Evolutionary conservation across 169 alveolate genomes (phyloP).

Genomic region (Babesia bovis): DNA sequence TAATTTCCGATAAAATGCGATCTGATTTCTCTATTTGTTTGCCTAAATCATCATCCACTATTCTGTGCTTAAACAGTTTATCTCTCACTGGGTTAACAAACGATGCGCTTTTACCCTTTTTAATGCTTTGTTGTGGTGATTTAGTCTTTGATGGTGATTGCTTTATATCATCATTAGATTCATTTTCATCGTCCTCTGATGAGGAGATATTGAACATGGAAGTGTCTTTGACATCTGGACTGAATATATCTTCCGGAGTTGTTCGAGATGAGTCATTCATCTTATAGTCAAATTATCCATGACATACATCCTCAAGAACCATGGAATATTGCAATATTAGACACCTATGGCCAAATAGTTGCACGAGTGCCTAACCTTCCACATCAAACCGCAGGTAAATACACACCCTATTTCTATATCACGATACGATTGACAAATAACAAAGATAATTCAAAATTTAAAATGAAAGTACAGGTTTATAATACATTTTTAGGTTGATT

Average conservation of each 20-base stretch:
- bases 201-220: conserved; percentile 34
- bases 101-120: neutral
- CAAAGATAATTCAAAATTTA: no score
- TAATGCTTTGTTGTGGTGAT: neutral
- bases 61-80: conserved; percentile 1
- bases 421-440: no score
- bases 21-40: conserved; percentile 2
- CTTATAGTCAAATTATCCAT: no score
- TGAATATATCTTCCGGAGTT: conserved; percentile 45
- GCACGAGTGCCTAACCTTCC: no score
- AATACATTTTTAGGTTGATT: no score
- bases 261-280: neutral
- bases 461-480: no score
- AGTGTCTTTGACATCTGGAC: conserved; percentile 58
- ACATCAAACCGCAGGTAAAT: no score
- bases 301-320: neutral
- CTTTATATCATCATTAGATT: neutral
- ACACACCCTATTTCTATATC: no score
- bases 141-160: neutral
- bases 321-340: neutral
- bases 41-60: conserved; percentile 2
- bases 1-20: conserved; percentile 14
- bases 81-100: conserved; percentile 13
- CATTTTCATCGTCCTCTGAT: conserved; percentile 51
- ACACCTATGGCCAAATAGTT: no score